These are phyloP conservation scores for Sporodiniella umbellata DNA, from an alignment of 371 early-diverging fungal species.

Conservation along the genomic window DNA sequence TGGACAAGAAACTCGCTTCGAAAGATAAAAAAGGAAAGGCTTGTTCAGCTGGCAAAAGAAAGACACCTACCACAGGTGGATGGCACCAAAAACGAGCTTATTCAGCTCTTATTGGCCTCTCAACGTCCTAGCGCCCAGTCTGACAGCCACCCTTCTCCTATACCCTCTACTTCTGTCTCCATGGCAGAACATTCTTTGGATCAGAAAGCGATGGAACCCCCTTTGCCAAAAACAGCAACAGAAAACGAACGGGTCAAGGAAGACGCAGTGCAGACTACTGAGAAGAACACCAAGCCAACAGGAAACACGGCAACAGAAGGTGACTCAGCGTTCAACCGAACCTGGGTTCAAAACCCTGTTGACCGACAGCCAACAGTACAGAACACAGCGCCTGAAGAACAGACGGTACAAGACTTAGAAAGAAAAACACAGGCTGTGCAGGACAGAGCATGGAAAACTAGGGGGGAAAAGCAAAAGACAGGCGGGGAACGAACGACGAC, in stretches of 20 bases:
- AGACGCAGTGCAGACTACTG: no score
- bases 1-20: conserved; percentile 22
- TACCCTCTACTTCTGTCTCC: no score
- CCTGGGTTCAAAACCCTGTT: no score
- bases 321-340: no score
- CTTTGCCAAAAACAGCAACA: no score
- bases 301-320: no score
- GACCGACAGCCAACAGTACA: no score
- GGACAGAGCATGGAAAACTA: neutral
- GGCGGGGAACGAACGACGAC: neutral
- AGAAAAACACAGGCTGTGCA: neutral
- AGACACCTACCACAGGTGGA: conserved; percentile 8
- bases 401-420: neutral
- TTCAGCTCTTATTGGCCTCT: conserved; percentile 9
- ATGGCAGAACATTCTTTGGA: conserved; percentile 21
- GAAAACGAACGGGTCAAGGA: no score
- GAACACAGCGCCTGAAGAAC: neutral
- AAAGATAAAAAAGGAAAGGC: conserved; percentile 20
- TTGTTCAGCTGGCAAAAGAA: conserved; percentile 16
- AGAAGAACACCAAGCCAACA: no score
- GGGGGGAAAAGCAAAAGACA: neutral
- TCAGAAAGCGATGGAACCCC: no score
- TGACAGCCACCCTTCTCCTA: no score
- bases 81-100: conserved; percentile 28
- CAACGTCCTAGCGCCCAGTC: neutral